These are phyloP conservation scores for Emydomyces testavorans DNA, from an alignment of 2,329 filamentous ascomycete species.

Conservation along the genomic window DNA sequence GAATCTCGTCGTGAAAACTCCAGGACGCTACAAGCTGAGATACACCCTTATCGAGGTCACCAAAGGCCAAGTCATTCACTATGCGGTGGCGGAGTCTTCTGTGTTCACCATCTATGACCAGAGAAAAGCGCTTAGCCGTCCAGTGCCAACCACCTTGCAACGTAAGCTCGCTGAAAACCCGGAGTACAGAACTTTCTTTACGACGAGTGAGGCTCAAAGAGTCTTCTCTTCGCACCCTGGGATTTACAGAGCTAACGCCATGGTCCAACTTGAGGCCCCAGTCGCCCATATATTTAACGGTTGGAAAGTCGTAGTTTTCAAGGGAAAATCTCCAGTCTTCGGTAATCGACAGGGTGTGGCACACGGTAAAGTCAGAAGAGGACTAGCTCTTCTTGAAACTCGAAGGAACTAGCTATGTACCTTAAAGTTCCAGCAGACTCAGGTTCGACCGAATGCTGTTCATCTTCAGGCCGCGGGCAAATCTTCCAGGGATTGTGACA, in stretches of 20 bases:
- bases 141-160: neutral
- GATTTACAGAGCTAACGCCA: neutral
- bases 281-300: constrained; percentile 5
- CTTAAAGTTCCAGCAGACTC: too few relatives aligned
- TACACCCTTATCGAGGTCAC: neutral
- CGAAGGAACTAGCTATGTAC: neutral
- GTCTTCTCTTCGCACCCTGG: neutral
- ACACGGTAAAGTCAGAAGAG: neutral
- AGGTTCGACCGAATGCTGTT: too few relatives aligned
- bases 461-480: too few relatives aligned
- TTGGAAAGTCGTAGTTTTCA: neutral
- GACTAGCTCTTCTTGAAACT: neutral
- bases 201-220: neutral
- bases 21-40: constrained; percentile 1
- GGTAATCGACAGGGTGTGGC: neutral
- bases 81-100: neutral
- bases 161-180: neutral
- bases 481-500: too few relatives aligned
- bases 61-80: neutral
- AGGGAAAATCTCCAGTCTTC: neutral
- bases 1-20: neutral
- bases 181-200: neutral
- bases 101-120: neutral
- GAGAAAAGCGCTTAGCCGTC: neutral
- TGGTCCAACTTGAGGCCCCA: neutral